Percentiles rank a stretch among this genome's conserved stretches.
These are phyloP conservation scores for Helotiales sp. DNA, from an alignment of 2,329 filamentous ascomycete genomes.

Conservation along the genomic window DNA sequence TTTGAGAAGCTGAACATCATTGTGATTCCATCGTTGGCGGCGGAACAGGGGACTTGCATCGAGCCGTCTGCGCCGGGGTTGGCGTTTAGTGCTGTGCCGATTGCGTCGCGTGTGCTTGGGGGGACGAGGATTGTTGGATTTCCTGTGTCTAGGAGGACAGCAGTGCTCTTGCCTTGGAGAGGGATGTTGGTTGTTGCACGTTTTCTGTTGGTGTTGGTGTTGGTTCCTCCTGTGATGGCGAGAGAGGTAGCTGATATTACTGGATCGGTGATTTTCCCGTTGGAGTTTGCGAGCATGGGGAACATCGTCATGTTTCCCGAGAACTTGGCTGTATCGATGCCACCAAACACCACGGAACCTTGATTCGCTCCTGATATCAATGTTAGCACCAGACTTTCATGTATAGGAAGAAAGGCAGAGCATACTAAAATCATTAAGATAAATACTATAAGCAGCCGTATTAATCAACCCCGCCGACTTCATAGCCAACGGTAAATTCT, in stretches of 20 bases:
- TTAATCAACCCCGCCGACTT: neutral
- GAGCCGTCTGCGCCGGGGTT: too few relatives aligned
- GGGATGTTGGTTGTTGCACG: constrained; percentile 11
- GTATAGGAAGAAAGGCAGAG: neutral
- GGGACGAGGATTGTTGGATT: too few relatives aligned
- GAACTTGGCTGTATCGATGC: neutral
- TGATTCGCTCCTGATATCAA: neutral
- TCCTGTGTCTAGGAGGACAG: neutral
- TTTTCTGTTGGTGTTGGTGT: constrained; percentile 17
- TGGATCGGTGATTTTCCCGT: neutral
- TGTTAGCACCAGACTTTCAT: neutral
- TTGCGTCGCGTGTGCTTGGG: too few relatives aligned
- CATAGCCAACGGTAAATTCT: too few relatives aligned
- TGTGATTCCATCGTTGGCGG: too few relatives aligned
- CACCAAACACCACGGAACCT: neutral
- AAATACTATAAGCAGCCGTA: neutral
- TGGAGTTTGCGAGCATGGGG: neutral
- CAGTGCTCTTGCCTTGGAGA: constrained; percentile 2
- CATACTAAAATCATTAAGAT: neutral
- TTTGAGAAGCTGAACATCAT: too few relatives aligned
- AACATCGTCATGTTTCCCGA: neutral
- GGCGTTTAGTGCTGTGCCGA: too few relatives aligned
- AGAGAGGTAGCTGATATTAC: neutral
- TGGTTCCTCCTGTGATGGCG: constrained; percentile 8
- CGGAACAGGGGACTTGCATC: too few relatives aligned